phyloP scores from a whole-genome alignment of 805 yeast species.

The Pichia pseudocactophila region DNA sequence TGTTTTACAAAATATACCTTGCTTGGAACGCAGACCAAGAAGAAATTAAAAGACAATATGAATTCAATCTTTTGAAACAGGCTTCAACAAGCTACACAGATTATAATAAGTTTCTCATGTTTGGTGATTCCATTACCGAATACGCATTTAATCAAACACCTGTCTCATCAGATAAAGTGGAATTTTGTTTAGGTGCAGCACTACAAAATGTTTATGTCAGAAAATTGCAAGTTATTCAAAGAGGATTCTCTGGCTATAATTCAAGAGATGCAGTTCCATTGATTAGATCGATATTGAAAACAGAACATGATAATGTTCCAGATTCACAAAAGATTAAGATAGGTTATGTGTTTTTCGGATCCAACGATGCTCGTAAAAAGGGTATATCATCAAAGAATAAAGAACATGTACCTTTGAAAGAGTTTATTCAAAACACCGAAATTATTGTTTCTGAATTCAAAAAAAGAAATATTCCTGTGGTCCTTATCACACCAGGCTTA shows the following conservation, averaged over 20 bases:
- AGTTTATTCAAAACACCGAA: slow-evolving; percentile 40
- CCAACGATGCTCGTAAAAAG: slow-evolving; percentile 51
- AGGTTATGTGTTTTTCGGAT: slow-evolving; percentile 65
- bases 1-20: not conserved
- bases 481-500: slow-evolving; percentile 56
- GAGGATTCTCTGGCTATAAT: slow-evolving; percentile 77
- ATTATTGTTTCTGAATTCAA: slow-evolving; percentile 33
- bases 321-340: slow-evolving; percentile 27
- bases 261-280: slow-evolving; percentile 49
- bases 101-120: slow-evolving; percentile 22
- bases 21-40: not conserved
- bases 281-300: slow-evolving; percentile 40
- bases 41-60: not conserved
- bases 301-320: slow-evolving; percentile 32
- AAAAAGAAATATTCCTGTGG: slow-evolving; percentile 37
- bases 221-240: slow-evolving; percentile 54
- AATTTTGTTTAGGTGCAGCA: slow-evolving; percentile 26
- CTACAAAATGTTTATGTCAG: slow-evolving; percentile 40
- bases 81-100: slow-evolving; percentile 7
- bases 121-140: slow-evolving; percentile 33
- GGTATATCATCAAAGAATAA: slow-evolving; percentile 31
- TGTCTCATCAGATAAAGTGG: slow-evolving; percentile 4
- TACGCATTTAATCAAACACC: slow-evolving; percentile 21
- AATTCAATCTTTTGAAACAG: not conserved
- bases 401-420: slow-evolving; percentile 39